Conservation (phyloP, 495 filamentous ascomycete genomes). For the Penicillium pulvis region DNA sequence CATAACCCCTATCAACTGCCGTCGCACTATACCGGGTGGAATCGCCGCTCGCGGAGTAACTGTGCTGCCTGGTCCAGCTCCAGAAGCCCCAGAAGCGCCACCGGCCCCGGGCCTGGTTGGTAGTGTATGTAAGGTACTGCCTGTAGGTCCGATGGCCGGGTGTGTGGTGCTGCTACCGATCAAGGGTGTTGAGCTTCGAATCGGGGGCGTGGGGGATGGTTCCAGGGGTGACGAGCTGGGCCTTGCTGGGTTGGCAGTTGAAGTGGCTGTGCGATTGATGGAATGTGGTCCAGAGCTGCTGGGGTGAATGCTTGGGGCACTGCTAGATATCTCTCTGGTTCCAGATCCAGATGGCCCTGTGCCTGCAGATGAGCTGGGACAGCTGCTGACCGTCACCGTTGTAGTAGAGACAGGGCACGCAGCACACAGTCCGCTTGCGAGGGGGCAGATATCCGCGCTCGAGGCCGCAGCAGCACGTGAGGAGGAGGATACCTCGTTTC, state of each 20-base stretch:
- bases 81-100: neutral
- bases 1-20: conserved; percentile 8
- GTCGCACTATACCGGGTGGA: conserved; percentile 19
- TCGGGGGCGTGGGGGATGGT: neutral
- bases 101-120: neutral
- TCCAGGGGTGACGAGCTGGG: neutral
- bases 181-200: conserved; percentile 17
- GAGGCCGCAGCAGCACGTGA: neutral
- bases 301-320: neutral
- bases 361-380: conserved; percentile 2
- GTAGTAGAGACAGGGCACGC: conserved; percentile 15
- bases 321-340: neutral
- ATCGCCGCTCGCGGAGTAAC: conserved; percentile 11
- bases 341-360: neutral
- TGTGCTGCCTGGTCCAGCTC: neutral
- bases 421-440: conserved; percentile 17
- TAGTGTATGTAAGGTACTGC: conserved; percentile 10
- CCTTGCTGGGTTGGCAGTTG: neutral
- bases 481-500: neutral
- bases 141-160: neutral
- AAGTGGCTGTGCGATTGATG: neutral
- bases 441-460: conserved; percentile 5
- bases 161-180: conserved; percentile 3
- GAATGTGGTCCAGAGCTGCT: neutral
- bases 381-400: conserved; percentile 19